A percentile compares a stretch with the other conserved stretches of the same genome.
Conservation (phyloP, 805 yeast species). For the Candida sonorensis region DNA sequence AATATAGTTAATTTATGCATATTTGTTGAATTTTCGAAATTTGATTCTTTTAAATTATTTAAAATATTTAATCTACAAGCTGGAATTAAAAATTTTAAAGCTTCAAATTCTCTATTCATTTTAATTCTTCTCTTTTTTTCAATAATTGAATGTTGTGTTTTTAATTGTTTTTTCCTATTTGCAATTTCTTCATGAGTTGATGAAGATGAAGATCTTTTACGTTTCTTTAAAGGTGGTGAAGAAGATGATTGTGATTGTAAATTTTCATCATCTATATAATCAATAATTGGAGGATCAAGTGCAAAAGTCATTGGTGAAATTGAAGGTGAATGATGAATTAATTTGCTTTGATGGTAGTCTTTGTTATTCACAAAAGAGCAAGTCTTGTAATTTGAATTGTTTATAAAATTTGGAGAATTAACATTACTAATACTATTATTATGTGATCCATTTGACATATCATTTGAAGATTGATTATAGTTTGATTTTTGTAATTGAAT, state of each 20-base stretch:
- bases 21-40: constrained; percentile 25
- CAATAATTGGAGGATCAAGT: constrained; percentile 13
- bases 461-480: no score
- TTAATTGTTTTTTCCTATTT: constrained; percentile 39
- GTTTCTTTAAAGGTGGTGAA: constrained; percentile 13
- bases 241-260: neutral
- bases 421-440: no score
- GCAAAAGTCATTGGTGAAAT: constrained; percentile 26
- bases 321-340: constrained; percentile 25
- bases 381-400: constrained; percentile 24
- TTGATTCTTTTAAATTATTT: constrained; percentile 20
- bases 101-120: constrained; percentile 79
- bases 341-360: constrained; percentile 18
- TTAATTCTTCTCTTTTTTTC: constrained; percentile 74
- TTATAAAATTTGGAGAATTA: constrained; percentile 2
- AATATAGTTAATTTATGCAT: constrained; percentile 77
- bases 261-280: neutral
- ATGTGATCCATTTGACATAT: no score
- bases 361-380: constrained; percentile 24
- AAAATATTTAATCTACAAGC: constrained; percentile 55
- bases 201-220: constrained; percentile 22
- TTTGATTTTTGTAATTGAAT: constrained; percentile 33
- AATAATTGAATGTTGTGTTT: constrained; percentile 65
- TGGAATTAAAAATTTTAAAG: constrained; percentile 69
- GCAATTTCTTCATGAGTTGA: constrained; percentile 28